phyloP scores from a whole-genome alignment of 2,329 filamentous ascomycete genomes.

The Aspergillus uvarum region DNA sequence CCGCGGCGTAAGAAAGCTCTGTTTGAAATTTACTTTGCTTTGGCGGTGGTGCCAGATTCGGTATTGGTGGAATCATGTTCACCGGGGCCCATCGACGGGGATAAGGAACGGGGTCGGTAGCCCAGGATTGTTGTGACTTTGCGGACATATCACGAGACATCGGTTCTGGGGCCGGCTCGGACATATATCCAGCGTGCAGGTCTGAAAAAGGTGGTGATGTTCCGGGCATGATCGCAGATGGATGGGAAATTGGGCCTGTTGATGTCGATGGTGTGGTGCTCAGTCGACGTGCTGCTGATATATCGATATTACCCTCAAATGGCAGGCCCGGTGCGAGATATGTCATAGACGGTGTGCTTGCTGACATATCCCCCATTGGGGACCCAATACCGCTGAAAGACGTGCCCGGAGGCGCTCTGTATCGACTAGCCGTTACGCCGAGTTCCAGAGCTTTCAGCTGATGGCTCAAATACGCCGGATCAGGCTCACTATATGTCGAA shows the following conservation, averaged over 20 bases:
- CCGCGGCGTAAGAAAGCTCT: conserved; percentile 21
- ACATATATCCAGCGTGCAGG: conserved; percentile 23
- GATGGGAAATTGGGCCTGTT: conserved; percentile 24
- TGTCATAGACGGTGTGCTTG: conserved; percentile 29
- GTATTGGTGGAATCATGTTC: conserved; percentile 10
- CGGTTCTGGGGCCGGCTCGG: conserved; percentile 31
- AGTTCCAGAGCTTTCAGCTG: neutral
- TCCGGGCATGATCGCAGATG: conserved; percentile 38
- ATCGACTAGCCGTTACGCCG: neutral
- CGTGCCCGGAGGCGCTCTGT: neutral
- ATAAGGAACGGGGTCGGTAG: conserved; percentile 37
- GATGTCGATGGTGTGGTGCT: conserved; percentile 14
- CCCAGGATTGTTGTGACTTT: conserved; percentile 38
- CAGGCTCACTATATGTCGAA: neutral
- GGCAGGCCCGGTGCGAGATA: conserved; percentile 26
- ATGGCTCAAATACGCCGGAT: neutral
- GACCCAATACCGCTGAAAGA: conserved; percentile 4
- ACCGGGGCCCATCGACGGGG: conserved; percentile 28
- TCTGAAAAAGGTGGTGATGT: conserved; percentile 26
- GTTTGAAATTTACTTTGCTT: conserved; percentile 18
- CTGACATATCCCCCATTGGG: conserved; percentile 24
- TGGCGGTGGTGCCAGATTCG: neutral
- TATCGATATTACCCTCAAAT: conserved; percentile 36
- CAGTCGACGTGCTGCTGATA: conserved; percentile 28
- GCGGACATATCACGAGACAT: conserved; percentile 37